Base-by-base conservation (phyloP, 768 basidiomycete genomes). In the Boletus barrowsii region DNA sequence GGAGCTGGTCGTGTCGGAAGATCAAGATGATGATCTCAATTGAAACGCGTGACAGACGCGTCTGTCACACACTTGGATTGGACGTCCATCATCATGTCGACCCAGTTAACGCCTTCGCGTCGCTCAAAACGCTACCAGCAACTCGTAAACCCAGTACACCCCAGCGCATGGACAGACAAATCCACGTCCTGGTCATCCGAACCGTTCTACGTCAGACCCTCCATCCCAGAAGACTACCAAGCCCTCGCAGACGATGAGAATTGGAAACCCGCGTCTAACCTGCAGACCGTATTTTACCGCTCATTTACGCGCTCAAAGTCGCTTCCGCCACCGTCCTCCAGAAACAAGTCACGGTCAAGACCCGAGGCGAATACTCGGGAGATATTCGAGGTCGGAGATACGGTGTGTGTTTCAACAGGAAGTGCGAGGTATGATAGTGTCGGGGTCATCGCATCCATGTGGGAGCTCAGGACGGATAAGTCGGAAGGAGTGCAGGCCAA, bases 401-500 rank as follows among this genome's bases (percentile, higher is more conserved):
- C 86, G 0, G 81, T 91, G 3, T 75, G 84, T 35, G 75, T 91
- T 18, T 73, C 80, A 42, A 77, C 79, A 3, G 63, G 66, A 7
- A 62, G 76, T 5, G 73, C 69, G 18, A 74, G 66, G 33, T 73
- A 74, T 11, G 81, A 83, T 0, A 89, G 87, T 57, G 72, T 90
- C 47, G 90, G 81, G 5, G 83, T 90, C 40, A 83, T 92, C 44
- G 72, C 81, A 17, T 75, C 85, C 0, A 81, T 92, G 75, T 90
- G 87, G 86, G 80, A 87, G 8, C 68, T 62, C 58, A 53, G 44
- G 49, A 71, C 52, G 3, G 72, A 70, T 9, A 64, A 64, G 0
- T 62, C 49, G 22, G 68, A 73, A 35, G 64, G 65, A n/a, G 67
- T 62, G 2, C 60, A 49, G 22, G 60, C 68, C 36, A 77, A 72